Evolutionary conservation across 1,284 basidiomycete genomes (phyloP).

Genomic region (Chondrostereum purpureum): DNA sequence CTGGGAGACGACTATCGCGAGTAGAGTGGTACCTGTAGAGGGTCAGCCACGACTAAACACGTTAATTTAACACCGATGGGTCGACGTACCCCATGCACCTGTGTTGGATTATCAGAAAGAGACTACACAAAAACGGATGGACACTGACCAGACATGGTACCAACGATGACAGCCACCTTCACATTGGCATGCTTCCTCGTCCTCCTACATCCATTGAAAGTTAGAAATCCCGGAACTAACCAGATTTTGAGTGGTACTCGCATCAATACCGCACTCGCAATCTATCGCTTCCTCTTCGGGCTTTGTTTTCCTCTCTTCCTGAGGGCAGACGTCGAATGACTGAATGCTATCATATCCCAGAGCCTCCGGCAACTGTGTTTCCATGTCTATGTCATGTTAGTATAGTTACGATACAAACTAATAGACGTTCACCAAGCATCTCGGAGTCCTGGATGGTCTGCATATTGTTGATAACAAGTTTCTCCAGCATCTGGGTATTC

Average conservation of each 20-base stretch:
- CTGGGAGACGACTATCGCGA: conserved; percentile 49
- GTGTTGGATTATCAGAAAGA: conserved; percentile 4
- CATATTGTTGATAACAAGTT: conserved; percentile 25
- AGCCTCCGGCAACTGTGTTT: conserved; percentile 31
- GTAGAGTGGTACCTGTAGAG: conserved; percentile 53
- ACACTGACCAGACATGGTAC: conserved; percentile 66
- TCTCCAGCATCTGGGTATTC: conserved; percentile 38
- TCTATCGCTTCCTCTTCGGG: conserved; percentile 19
- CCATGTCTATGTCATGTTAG: conserved; percentile 29
- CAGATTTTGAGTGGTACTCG: conserved; percentile 20
- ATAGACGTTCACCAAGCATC: conserved; percentile 33
- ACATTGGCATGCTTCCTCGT: conserved; percentile 52
- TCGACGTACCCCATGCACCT: conserved; percentile 72
- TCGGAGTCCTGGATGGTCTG: conserved; percentile 27
- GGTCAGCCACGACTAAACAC: conserved; percentile 5
- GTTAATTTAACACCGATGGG: not conserved
- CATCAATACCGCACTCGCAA: conserved; percentile 62
- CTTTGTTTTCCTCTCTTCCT: conserved; percentile 3
- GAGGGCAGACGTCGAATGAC: conserved; percentile 23
- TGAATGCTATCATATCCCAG: conserved; percentile 28
- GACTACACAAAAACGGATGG: conserved; percentile 1
- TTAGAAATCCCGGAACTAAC: not conserved
- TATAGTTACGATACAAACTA: not conserved
- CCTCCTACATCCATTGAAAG: conserved; percentile 27
- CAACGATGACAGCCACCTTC: conserved; percentile 63